Evolutionary conservation across 805 yeast species (phyloP), one percentile per base, ranked within the genome.

Genomic region (Ogataea chonburiensis): DNA sequence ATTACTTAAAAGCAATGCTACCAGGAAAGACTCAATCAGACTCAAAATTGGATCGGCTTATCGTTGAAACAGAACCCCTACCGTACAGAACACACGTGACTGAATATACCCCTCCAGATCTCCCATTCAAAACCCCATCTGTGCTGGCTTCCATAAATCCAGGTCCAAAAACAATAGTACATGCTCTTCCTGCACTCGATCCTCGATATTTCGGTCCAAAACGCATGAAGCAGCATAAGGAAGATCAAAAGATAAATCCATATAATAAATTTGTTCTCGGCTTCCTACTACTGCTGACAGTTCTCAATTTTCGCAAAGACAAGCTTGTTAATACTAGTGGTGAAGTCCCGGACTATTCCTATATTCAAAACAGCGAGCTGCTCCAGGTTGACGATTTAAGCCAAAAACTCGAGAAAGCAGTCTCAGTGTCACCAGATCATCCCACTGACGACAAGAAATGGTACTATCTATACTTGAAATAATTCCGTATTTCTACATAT

Each of bases 251-350:
- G 44, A 68, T 80, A 63, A 86, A 81, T 49, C 77, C 81, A 0
- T 65, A 71, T 19, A 73, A 79, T 28, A 76, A 75, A 48, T 54
- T 70, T 10, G 68, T 81, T 20, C 60, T 81, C 3, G 75, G 75
- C 44, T 32, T 72, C 15, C 67, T 75, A 3, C 55, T 68, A 0
- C 45, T 76, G 12, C 64, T 81, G 7, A 61, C 73, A 2, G 49
- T 74, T 34, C 47, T 72, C 25, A 84, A 83, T 6, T 58, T 76
- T 31, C 70, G 70, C 42, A 65, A 80, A 47, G 88, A 81, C 53
- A 72, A 59, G 19, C 46, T 44, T 27, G 56, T 63, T 3, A 59
- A 60, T 28, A 28, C 43, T 7, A 46, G 59, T 3, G 62, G 62
- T 8, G 29, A 17, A 2, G 60, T 53, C 2, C 67, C 68, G 1